phyloP scores from a whole-genome alignment of 352 stramenopile species.

The Phytophthora ramorum region DNA sequence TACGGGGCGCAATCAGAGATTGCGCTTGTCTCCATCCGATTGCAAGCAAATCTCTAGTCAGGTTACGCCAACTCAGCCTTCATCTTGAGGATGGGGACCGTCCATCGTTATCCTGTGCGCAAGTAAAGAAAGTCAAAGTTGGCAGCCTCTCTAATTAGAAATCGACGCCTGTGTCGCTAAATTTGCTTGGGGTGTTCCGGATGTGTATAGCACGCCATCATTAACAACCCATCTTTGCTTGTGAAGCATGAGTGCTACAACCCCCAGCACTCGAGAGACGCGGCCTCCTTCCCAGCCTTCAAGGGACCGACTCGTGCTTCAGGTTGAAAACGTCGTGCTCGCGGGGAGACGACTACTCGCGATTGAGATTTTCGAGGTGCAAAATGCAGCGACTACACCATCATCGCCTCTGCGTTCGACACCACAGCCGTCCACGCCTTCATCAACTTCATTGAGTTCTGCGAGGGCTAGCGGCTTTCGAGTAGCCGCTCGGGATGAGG shows the following conservation, averaged over 20 bases:
- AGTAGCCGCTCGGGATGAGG: conserved; percentile 64
- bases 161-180: neutral
- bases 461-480: conserved; percentile 42
- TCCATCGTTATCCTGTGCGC: no score
- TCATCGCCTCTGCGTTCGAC: conserved; percentile 12
- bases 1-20: no score
- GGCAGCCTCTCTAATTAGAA: neutral
- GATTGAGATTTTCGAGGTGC: conserved; percentile 48
- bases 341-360: conserved; percentile 41
- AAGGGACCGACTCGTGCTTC: conserved; percentile 41
- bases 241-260: conserved; percentile 23
- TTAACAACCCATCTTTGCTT: neutral
- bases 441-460: conserved; percentile 1
- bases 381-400: conserved; percentile 15
- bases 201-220: neutral
- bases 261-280: neutral
- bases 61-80: no score
- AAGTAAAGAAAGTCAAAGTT: no score
- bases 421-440: conserved; percentile 7
- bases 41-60: no score
- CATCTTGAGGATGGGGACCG: no score
- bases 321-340: conserved; percentile 42
- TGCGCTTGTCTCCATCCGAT: no score
- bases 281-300: conserved; percentile 21
- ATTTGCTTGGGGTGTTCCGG: neutral